Percentiles rank a stretch among this genome's conserved stretches.
phyloP scores from a whole-genome alignment of 2,329 filamentous ascomycete species.

The Tolypocladium nubicola region DNA sequence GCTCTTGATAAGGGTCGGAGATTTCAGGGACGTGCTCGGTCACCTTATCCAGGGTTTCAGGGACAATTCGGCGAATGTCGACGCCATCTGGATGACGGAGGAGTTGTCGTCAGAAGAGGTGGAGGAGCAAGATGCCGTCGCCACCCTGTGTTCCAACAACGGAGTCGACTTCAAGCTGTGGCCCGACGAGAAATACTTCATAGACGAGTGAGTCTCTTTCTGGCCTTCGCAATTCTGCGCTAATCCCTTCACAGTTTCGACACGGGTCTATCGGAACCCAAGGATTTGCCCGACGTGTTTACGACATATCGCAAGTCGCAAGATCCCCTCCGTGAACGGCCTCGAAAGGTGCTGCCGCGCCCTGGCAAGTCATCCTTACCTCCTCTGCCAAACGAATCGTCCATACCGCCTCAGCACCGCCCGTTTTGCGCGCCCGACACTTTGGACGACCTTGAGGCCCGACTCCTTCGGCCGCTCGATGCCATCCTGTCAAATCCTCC shows the following conservation, averaged over 20 bases:
- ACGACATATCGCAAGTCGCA: constrained; percentile 64
- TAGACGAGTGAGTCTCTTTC: constrained; percentile 57
- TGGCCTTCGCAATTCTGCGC: neutral
- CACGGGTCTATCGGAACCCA: constrained; percentile 42
- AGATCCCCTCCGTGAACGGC: constrained; percentile 57
- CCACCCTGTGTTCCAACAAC: constrained; percentile 37
- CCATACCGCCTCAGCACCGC: constrained; percentile 44
- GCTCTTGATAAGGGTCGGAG: constrained; percentile 54
- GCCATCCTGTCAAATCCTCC: constrained; percentile 41
- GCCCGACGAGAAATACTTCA: constrained; percentile 67
- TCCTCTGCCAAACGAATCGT: constrained; percentile 35
- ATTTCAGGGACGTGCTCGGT: constrained; percentile 45
- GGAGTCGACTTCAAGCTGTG: constrained; percentile 53
- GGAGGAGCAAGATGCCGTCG: constrained; percentile 48
- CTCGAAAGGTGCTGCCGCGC: constrained; percentile 43
- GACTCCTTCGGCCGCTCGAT: constrained; percentile 47
- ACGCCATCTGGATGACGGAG: constrained; percentile 62
- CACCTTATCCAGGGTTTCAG: constrained; percentile 42
- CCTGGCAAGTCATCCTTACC: constrained; percentile 44
- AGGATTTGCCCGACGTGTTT: constrained; percentile 63
- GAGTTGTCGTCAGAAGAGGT: constrained; percentile 63
- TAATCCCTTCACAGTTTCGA: constrained; percentile 44
- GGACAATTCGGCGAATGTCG: constrained; percentile 33
- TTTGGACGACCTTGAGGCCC: constrained; percentile 39
- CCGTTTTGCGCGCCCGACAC: constrained; percentile 55